A percentile compares a stretch with the other conserved stretches of the same genome.
phyloP scores from a whole-genome alignment of 2,329 filamentous ascomycete species.

The Claviceps citrina region DNA sequence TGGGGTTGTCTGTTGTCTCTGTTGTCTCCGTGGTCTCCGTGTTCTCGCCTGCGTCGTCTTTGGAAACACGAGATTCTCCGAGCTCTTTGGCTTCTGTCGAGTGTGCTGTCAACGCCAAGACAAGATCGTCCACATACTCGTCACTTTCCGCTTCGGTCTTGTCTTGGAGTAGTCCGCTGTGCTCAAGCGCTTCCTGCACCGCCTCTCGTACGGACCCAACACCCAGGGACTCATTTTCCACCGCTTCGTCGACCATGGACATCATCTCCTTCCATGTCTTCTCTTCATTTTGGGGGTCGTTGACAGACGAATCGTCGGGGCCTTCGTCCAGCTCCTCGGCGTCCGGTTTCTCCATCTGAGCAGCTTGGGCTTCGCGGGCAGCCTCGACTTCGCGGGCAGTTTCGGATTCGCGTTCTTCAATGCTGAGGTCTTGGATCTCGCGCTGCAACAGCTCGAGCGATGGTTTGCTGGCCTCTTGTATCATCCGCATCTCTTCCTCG shows the following conservation, averaged over 20 bases:
- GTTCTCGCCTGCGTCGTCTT: conserved; percentile 8
- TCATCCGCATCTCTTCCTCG: conserved; percentile 51
- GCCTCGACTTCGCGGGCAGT: conserved; percentile 11
- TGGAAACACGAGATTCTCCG: conserved; percentile 6
- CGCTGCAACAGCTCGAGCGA: conserved; percentile 55
- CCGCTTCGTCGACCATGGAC: conserved; percentile 37
- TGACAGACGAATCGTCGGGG: conserved; percentile 8
- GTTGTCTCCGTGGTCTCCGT: too few relatives aligned
- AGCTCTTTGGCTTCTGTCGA: conserved; percentile 14
- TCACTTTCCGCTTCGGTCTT: conserved; percentile 30
- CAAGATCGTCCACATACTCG: conserved; percentile 33
- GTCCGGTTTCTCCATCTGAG: conserved; percentile 9
- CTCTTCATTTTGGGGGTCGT: conserved; percentile 17
- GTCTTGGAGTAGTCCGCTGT: conserved; percentile 35
- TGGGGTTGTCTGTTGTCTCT: too few relatives aligned
- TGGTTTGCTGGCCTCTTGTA: conserved; percentile 54
- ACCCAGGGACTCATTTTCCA: conserved; percentile 41
- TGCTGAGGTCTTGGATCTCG: conserved; percentile 37
- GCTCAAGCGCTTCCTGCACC: conserved; percentile 38
- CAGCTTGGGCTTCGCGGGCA: conserved; percentile 6
- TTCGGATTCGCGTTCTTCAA: conserved; percentile 16
- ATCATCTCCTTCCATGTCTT: conserved; percentile 40
- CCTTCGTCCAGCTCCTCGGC: conserved; percentile 12
- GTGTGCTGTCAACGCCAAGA: conserved; percentile 30
- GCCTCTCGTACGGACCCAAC: conserved; percentile 36